Percentiles rank a stretch among this genome's conserved stretches.
phyloP scores from a whole-genome alignment of 2,329 filamentous ascomycete species.

The Aphanoascus verrucosus region DNA sequence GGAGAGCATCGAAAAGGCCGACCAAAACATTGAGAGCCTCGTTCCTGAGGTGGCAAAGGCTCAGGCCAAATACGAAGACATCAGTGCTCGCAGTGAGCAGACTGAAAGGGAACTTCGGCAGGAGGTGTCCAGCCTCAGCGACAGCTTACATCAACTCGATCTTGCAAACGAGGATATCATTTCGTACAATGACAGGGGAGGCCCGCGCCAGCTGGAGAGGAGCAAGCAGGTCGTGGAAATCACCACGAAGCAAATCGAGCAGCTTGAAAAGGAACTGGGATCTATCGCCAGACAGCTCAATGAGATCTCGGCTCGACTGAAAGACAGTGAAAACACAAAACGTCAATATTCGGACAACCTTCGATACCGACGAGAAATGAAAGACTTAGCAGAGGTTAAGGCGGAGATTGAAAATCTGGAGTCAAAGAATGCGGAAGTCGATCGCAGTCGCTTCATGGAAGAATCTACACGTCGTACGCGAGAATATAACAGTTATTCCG shows the following conservation, averaged over 20 bases:
- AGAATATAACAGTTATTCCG: slow-evolving; percentile 57
- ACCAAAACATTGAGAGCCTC: slow-evolving; percentile 62
- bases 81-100: slow-evolving; percentile 56
- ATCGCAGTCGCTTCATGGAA: slow-evolving; percentile 61
- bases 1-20: slow-evolving; percentile 56
- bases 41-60: slow-evolving; percentile 66
- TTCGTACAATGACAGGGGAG: slow-evolving; percentile 65
- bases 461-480: slow-evolving; percentile 60
- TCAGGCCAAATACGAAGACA: slow-evolving; percentile 65
- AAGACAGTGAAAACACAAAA: slow-evolving; percentile 70
- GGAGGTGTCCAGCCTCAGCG: slow-evolving; percentile 59
- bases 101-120: slow-evolving; percentile 63
- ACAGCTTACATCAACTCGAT: slow-evolving; percentile 66
- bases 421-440: slow-evolving; percentile 67
- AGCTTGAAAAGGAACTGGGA: slow-evolving; percentile 56
- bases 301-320: slow-evolving; percentile 63
- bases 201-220: slow-evolving; percentile 57
- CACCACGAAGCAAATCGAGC: slow-evolving; percentile 55
- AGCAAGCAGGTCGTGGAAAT: slow-evolving; percentile 58
- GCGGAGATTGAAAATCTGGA: slow-evolving; percentile 64
- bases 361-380: slow-evolving; percentile 65
- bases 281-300: slow-evolving; percentile 61
- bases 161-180: slow-evolving; percentile 67
- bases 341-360: slow-evolving; percentile 84
- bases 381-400: slow-evolving; percentile 56